Evolutionary conservation across 2,329 filamentous ascomycete species (phyloP), one percentile per base, ranked within the genome.

Genomic region (Fusarium circinatum): DNA sequence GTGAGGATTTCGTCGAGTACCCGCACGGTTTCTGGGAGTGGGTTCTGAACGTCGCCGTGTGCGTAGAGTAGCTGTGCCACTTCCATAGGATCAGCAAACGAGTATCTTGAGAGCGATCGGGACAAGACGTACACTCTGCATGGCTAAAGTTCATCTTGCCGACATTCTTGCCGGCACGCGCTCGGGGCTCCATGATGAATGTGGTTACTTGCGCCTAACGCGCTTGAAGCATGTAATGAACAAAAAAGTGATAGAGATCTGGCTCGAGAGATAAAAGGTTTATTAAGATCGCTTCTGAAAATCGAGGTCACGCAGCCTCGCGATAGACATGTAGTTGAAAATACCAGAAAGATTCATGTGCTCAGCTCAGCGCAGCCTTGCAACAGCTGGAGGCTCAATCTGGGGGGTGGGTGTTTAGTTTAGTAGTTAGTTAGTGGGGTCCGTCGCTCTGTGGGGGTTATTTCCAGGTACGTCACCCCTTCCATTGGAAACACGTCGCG

Each of bases 1-100:
- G 95, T 98, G 70, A 98, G 90, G 77, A 98, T 96, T 84, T 98
- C 95, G 86, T 98, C 96, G 57, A 98, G 91, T 58, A 96, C 90
- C 70, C 93, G 91, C 68, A 98, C 89, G 15, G 95, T 98, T 80
- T 95, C 91, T 24, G 93, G 91, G 32, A 98, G 91, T 2, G 95
- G 94, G 62, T 92, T 88, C 66, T 89, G 87, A 64, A 92, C 90
- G 83, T 97, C 94, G 81, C 94, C 95, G 80, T 94, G 93, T 68
- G 92, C 93, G 82, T 91, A 93, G 80, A 96, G 91, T 68, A 96
- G 89, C 76, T 91, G 89, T 74, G 90, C 87, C 59, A 95, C 93
- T 94, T 80, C 5, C 28, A 47, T 64, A 54, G 38, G 57, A 38
- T 70, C 36, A 54, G 49, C 34, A 45, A 30, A 18, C 48, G 8